A percentile compares a stretch with the other conserved stretches of the same genome.
Evolutionary conservation across 345 rosid species (phyloP).

Genomic region (Geranium rotundifolium): DNA sequence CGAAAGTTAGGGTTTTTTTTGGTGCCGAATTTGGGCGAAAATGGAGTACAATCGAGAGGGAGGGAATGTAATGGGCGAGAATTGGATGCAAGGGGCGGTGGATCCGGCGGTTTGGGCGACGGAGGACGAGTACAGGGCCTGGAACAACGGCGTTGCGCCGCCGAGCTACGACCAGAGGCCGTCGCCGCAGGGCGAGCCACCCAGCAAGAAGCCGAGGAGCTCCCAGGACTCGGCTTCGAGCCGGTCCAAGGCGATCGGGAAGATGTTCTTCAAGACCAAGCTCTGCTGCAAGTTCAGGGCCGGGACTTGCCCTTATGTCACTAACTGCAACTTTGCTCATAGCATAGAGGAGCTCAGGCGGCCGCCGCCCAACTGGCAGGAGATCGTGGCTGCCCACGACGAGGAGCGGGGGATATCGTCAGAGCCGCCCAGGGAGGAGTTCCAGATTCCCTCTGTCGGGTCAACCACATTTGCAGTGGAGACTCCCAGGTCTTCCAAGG

Average conservation of each 20-base stretch:
- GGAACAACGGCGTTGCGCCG: slow-evolving; percentile 35
- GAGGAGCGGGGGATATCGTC: slow-evolving; percentile 31
- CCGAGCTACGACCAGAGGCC: slow-evolving; percentile 31
- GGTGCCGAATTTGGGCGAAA: not conserved
- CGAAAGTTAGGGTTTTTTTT: not conserved
- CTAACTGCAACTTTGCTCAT: slow-evolving; percentile 82
- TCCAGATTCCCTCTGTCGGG: slow-evolving; percentile 67
- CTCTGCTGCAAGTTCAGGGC: slow-evolving; percentile 64
- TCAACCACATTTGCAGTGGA: slow-evolving; percentile 34
- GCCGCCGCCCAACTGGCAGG: slow-evolving; percentile 71
- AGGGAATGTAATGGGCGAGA: slow-evolving; percentile 43
- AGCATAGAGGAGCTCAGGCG: slow-evolving; percentile 81
- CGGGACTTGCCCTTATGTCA: slow-evolving; percentile 65
- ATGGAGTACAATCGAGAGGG: slow-evolving; percentile 51
- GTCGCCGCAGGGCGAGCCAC: slow-evolving; percentile 42
- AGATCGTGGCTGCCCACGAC: slow-evolving; percentile 57
- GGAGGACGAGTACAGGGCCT: slow-evolving; percentile 75
- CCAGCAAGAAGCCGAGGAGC: slow-evolving; percentile 46
- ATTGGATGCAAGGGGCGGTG: not conserved
- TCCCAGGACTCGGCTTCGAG: slow-evolving; percentile 32
- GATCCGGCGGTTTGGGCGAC: slow-evolving; percentile 78
- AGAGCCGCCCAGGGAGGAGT: slow-evolving; percentile 52
- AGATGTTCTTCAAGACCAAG: slow-evolving; percentile 78
- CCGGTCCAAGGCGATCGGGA: slow-evolving; percentile 51
- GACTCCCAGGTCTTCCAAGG: slow-evolving; percentile 59